Base-by-base conservation (phyloP, 1,284 basidiomycete genomes). In the Testicularia cyperi region DNA sequence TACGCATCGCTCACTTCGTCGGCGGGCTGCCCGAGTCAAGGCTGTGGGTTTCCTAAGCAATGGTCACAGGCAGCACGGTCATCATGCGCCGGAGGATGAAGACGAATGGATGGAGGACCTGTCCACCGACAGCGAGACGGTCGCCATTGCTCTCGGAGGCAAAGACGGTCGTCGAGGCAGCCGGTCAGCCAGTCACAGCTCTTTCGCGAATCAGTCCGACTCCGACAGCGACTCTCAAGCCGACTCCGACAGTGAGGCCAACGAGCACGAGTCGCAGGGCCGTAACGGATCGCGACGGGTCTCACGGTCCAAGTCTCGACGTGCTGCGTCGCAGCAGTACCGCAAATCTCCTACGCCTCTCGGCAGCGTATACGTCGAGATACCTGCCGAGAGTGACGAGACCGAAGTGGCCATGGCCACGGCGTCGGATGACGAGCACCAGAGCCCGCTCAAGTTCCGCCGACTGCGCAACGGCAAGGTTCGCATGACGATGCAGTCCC, bases 381-480 rank as follows among this genome's bases (percentile, higher is more conserved):
- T 23, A 9, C 19, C 15, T 8, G 9, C 30, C 8, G 30, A 14
- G 14, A 34, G 35, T 9, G 38, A 40, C 2, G 52, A 53, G 25
- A 31, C 25, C 14, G 36, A 38, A 24, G 44, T 44, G 38, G 40
- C 30, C n/a, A 32, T 30, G 22, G 40, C 30, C n/a, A 32, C 33
- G 22, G 13, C 31, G 14, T 38, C 42, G 13, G 45, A 47, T 13
- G 61, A 56, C 6, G 60, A 47, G 30, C 42, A 28, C 9, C 51
- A 57, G 10, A 70, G 63, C 9, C 68, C 68, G 10, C 46, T 49
- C 39, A 70, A 70, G 38, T 66, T 70, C 26, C 62, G 68, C 36
- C 66, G 60, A 42, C 54, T 70, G 14, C 54, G 68, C 24, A 70
- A 68, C 30, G 68, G 68, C 14, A 70, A 70, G 40, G 38, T 70